Base-by-base conservation (phyloP, 2,329 filamentous ascomycete species). In the Xylaria sp. region DNA sequence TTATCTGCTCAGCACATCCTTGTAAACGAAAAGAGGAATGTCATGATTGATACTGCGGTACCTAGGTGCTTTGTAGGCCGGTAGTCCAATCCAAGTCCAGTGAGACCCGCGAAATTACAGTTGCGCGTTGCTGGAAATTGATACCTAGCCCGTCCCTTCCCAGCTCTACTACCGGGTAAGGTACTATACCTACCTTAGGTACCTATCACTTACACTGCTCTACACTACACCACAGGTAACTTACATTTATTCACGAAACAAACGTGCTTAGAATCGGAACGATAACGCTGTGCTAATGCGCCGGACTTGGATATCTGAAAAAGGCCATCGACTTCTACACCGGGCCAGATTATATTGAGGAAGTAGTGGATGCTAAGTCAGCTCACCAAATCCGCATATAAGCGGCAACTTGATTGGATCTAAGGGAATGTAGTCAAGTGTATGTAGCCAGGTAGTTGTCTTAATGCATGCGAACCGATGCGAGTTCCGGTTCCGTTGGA, bases 401-500 rank as follows among this genome's bases (percentile, higher is more conserved):
- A 43, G 23, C 42, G 2, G 51, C 43, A 23, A 60, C 43, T 43
- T 19, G 33, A 55, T 60, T 60, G 56, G 56, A 35, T 23, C 8
- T 31, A 9, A 9, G 28, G 9, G 19, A 42, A 25, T 45, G 15
- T 47, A 47, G 12, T 23, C 7, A 17, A 12, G 12, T 23, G 23
- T 47, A 47, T 12, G 17, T 11, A 7, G 31, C 1, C 15, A 15
- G 6, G 8, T 50, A 17, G 38, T 38, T 43, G 28, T 31, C 53
- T 28, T n/a, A 15, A 49, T 35, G 42, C 40, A 65, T 59, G 55
- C 51, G 53, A n/a, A 52, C 40, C 46, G 25, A 63, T 60, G 63
- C 60, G 54, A 60, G 63, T 60, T 23, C 63, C 63, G 63, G 63
- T 52, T n/a, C 63, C 59, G 60, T 54, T 60, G 52, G 62, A 56